Conservation (phyloP, 495 filamentous ascomycete species). For the Aspergillus sclerotiicarbonarius region DNA sequence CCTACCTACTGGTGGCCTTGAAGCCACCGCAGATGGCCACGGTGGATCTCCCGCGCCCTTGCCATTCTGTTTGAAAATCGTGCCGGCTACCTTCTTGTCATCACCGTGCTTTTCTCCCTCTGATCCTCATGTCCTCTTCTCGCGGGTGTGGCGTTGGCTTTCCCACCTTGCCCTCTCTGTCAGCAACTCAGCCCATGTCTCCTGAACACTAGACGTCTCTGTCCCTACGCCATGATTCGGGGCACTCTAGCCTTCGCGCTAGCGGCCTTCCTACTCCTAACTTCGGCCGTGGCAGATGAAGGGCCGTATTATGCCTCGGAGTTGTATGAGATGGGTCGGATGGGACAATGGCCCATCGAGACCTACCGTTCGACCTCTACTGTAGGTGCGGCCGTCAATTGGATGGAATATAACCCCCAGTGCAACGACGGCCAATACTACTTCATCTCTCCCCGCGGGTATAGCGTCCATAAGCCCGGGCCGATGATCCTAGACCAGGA, state of each 20-base stretch:
- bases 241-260: constrained; percentile 8
- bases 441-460: constrained; percentile 43
- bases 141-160: not conserved
- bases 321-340: constrained; percentile 31
- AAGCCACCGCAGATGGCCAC: no score
- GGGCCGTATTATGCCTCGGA: constrained; percentile 14
- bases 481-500: constrained; percentile 46
- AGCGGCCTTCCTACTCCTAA: constrained; percentile 6
- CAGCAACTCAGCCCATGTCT: not conserved
- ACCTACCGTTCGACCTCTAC: constrained; percentile 35
- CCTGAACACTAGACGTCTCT: not conserved
- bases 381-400: constrained; percentile 39
- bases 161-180: not conserved
- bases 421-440: constrained; percentile 40
- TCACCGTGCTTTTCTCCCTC: not conserved
- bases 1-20: no score
- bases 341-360: constrained; percentile 40
- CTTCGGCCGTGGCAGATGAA: constrained; percentile 5
- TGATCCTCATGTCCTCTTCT: not conserved
- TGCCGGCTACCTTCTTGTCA: not conserved
- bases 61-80: not conserved
- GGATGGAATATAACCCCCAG: constrained; percentile 25
- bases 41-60: not conserved
- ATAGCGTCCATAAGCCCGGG: constrained; percentile 31
- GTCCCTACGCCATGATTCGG: constrained; percentile 12